Base-by-base conservation (phyloP, 2,329 filamentous ascomycete genomes). In the Claviceps sp. region DNA sequence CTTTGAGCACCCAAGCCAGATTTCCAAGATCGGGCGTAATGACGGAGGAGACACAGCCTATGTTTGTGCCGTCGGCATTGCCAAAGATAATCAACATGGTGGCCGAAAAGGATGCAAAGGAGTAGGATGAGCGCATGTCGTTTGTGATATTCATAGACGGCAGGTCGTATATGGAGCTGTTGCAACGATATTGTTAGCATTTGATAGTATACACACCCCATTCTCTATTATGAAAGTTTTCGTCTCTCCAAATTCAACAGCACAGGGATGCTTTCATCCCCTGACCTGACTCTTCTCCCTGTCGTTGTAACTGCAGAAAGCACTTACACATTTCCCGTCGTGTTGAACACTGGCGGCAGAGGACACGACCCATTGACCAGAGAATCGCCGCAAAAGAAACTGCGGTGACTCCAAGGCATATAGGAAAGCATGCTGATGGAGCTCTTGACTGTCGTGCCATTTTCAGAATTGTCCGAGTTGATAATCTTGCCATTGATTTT, bases 1-100 rank as follows among this genome's bases (percentile, higher is more conserved):
- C 93, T 51, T 76, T 80, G 47, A 95, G 67, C 44, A 87, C 73
- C 66, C 78, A 80, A n/a, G 78, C 75, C 39, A 95, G 70, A 10
- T 68, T 64, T 5, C 90, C 89, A 4, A 98, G 73, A 59, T 87
- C 84, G 0, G 93, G 93, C 0, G 91, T 96, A 53, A 96, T 77
- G 53, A 80, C 80, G n/a, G 87, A 78, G 30, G 85, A 85, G 38
- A 96, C 74, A 63, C 93, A 98, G 49, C 83, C 88, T 44, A 97
- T 77, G 50, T 78, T 71, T 14, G 81, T 81, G 16, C 72, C 76
- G 2, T 65, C 70, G 0, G 63, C 55, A 64, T 95, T 84, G 56
- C 89, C 90, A 51, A 89, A 86, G 54, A 85, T 79, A 53, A 97
- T 77, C 52, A 80, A 70, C 48, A 96, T 75, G 0, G 81, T 88